Evolutionary conservation across 2,329 filamentous ascomycete species (phyloP).

Genomic region (Parafenestella ontariensis): DNA sequence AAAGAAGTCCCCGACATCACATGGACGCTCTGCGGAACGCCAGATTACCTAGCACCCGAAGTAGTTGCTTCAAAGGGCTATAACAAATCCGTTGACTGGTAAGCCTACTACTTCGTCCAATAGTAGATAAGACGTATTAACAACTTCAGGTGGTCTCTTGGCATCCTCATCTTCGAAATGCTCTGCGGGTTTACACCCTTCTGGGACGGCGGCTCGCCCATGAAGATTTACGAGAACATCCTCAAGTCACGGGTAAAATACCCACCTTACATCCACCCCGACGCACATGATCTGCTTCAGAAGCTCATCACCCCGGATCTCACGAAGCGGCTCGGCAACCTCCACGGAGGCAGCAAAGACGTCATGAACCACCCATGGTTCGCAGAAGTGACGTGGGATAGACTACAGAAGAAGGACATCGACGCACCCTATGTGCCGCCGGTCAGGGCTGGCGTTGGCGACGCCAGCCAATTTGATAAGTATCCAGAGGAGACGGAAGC

Average conservation of each 20-base stretch:
- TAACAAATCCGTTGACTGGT: slow-evolving; percentile 99
- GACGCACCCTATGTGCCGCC: slow-evolving; percentile 97
- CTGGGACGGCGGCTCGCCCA: slow-evolving; percentile 96
- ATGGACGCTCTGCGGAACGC: slow-evolving; percentile 97
- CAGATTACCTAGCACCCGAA: slow-evolving; percentile 95
- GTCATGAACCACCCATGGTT: slow-evolving; percentile 98
- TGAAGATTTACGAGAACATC: slow-evolving; percentile 99
- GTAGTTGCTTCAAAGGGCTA: slow-evolving; percentile 99
- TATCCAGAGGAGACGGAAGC: slow-evolving; percentile 96
- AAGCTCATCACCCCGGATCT: slow-evolving; percentile 93
- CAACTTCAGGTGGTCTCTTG: slow-evolving; percentile 85
- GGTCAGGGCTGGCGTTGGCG: slow-evolving; percentile 89
- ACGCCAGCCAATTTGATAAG: slow-evolving; percentile 96
- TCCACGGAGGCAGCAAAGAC: slow-evolving; percentile 88
- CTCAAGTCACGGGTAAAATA: slow-evolving; percentile 96
- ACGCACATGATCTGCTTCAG: slow-evolving; percentile 90
- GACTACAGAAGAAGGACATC: slow-evolving; percentile 92
- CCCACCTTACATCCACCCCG: slow-evolving; percentile 91
- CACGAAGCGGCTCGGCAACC: slow-evolving; percentile 92
- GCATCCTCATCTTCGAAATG: slow-evolving; percentile 99
- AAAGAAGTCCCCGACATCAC: slow-evolving; percentile 99
- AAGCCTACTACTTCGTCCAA: slow-evolving; percentile 53
- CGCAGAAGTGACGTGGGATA: slow-evolving; percentile 95
- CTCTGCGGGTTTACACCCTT: slow-evolving; percentile 98
- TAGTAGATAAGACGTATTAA: slow-evolving; percentile 8